These are phyloP conservation scores for Dissophora ornata DNA, from an alignment of 192 early-diverging fungal genomes.

Conservation along the genomic window DNA sequence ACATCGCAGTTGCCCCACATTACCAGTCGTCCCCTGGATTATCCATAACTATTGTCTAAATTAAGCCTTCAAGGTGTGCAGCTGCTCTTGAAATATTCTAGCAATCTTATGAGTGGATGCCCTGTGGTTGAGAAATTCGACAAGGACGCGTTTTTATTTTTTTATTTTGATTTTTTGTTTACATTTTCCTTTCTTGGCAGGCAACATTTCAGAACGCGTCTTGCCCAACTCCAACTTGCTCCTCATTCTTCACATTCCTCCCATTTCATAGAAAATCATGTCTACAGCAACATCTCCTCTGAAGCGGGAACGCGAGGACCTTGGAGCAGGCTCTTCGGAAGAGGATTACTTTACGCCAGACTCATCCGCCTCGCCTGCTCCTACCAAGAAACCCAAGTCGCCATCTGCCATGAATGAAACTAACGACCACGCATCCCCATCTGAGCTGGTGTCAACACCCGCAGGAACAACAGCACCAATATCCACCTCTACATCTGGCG, in stretches of 20 bases:
- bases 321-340: conserved; percentile 16
- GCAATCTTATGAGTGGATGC: no score
- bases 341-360: conserved; percentile 48
- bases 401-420: conserved; percentile 1
- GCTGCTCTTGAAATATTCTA: no score
- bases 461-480: not conserved
- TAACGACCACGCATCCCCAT: not conserved
- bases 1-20: no score
- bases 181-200: no score
- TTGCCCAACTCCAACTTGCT: no score
- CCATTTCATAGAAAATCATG: conserved; percentile 6
- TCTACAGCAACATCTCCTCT: conserved; percentile 36
- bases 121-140: no score
- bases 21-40: no score
- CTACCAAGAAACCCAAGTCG: conserved; percentile 46
- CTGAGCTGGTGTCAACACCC: not conserved
- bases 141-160: no score
- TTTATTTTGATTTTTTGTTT: no score
- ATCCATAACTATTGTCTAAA: no score
- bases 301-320: conserved; percentile 41
- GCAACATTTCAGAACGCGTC: no score
- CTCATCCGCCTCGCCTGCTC: conserved; percentile 41
- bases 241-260: not conserved
- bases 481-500: not conserved
- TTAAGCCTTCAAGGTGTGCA: no score